These are phyloP conservation scores for Diaporthe citri DNA, from an alignment of 2,329 filamentous ascomycete genomes.

Conservation along the genomic window DNA sequence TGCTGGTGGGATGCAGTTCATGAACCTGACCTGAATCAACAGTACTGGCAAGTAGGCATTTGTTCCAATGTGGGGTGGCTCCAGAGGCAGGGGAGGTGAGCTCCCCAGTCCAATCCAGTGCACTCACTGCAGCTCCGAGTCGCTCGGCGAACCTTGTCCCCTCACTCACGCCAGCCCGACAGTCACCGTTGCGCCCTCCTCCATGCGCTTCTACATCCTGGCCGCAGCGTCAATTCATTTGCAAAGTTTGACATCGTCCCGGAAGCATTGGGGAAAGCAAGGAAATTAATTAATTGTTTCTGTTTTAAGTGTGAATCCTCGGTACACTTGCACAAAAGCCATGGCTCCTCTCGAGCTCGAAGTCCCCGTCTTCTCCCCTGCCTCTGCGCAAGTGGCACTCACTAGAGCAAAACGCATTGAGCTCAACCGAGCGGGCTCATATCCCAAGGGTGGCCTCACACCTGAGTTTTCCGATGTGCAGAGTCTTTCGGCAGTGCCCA, in stretches of 20 bases:
- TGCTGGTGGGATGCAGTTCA: not conserved
- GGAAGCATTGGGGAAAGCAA: not conserved
- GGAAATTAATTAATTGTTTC: too few relatives aligned
- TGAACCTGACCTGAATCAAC: not conserved
- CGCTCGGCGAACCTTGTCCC: not conserved
- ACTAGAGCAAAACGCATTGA: constrained; percentile 63
- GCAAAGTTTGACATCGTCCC: not conserved
- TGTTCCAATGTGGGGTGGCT: not conserved
- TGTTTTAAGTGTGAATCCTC: too few relatives aligned
- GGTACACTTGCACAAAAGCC: not conserved
- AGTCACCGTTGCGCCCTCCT: not conserved
- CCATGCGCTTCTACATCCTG: not conserved
- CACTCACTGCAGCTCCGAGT: not conserved
- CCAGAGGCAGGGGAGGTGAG: not conserved
- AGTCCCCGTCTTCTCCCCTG: constrained; percentile 65
- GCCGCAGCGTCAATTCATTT: not conserved
- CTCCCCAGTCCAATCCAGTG: not conserved
- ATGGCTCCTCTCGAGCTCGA: constrained; percentile 62
- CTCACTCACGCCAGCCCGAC: not conserved
- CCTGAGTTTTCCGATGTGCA: constrained; percentile 57
- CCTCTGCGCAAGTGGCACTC: constrained; percentile 55
- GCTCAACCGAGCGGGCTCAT: constrained; percentile 65
- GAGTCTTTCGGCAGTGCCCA: constrained; percentile 46
- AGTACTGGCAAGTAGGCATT: not conserved
- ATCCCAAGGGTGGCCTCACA: constrained; percentile 64